These are phyloP conservation scores for Sporothrix variecibatus DNA, from an alignment of 2,329 filamentous ascomycete genomes.

Conservation along the genomic window DNA sequence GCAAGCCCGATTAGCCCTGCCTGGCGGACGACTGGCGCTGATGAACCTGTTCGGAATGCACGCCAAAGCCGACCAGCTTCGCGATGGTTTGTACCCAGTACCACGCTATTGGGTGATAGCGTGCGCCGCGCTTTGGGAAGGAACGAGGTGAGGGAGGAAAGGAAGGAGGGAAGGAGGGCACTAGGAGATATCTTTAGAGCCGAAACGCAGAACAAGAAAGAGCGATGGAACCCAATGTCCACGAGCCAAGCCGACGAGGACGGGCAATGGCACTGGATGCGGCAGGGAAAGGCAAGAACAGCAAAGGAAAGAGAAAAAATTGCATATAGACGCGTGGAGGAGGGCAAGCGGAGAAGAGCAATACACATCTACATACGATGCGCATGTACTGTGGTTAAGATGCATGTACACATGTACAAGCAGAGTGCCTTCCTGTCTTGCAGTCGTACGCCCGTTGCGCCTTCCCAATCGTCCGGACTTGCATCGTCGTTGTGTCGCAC, in stretches of 20 bases:
- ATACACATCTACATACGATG: background rate
- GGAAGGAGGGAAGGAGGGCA: background rate
- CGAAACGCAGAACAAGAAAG: conserved; percentile 11
- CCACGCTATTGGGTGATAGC: conserved; percentile 14
- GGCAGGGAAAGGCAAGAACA: background rate
- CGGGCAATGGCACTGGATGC: background rate
- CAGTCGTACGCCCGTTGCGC: background rate
- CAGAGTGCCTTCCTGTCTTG: background rate
- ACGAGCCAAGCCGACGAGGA: background rate
- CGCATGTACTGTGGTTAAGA: background rate
- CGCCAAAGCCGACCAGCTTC: background rate
- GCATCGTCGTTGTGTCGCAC: conserved; percentile 14
- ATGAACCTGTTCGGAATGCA: background rate
- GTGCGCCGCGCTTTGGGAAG: background rate
- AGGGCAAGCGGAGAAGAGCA: background rate
- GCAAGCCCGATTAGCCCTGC: background rate
- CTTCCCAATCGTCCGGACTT: conserved; percentile 3
- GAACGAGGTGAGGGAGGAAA: background rate
- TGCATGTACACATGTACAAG: background rate
- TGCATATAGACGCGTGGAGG: background rate
- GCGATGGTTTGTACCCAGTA: conserved; percentile 6
- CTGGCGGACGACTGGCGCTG: background rate
- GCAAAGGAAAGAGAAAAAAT: background rate
- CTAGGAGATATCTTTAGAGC: conserved; percentile 1
- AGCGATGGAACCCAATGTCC: background rate